Evolutionary conservation across 1,284 basidiomycete species (phyloP).

Genomic region (Moesziomyces antarcticus): DNA sequence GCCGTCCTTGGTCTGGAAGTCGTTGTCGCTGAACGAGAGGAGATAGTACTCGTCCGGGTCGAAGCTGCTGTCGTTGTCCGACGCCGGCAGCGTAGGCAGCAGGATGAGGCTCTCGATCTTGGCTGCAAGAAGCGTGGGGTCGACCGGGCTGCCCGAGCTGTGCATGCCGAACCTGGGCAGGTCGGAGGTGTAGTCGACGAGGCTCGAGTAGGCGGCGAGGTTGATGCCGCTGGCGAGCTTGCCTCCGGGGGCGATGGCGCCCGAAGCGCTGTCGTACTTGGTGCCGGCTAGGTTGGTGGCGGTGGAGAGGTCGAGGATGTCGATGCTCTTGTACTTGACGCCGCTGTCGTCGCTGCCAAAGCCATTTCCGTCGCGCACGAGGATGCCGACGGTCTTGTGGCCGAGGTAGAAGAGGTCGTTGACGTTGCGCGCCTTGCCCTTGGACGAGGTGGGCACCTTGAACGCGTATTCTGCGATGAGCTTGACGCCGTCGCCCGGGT

Average conservation of each 20-base stretch:
- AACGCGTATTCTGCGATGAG: conserved; percentile 75
- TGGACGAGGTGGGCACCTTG: conserved; percentile 73
- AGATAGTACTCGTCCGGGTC: conserved; percentile 75
- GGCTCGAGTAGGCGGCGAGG: conserved; percentile 72
- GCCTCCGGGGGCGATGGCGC: conserved; percentile 73
- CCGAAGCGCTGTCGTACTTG: conserved; percentile 73
- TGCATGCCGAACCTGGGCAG: conserved; percentile 76
- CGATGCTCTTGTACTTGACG: conserved; percentile 72
- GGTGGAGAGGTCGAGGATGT: conserved; percentile 71
- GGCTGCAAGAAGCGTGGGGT: conserved; percentile 73
- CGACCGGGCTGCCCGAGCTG: conserved; percentile 56
- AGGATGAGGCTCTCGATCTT: conserved; percentile 79
- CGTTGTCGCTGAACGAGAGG: conserved; percentile 76
- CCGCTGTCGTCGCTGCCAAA: conserved; percentile 72
- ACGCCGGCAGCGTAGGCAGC: conserved; percentile 72
- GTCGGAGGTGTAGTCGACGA: conserved; percentile 71
- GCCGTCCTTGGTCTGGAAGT: conserved; percentile 75
- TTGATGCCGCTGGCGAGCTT: conserved; percentile 72
- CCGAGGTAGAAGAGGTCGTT: conserved; percentile 75
- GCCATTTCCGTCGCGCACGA: conserved; percentile 76
- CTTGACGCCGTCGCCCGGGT: conserved; percentile 28
- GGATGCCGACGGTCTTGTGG: conserved; percentile 64
- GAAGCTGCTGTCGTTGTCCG: conserved; percentile 67
- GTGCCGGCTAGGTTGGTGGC: conserved; percentile 76
- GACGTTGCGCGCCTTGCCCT: conserved; percentile 72